These are phyloP conservation scores for Pseudogymnoascus sp. DNA, from an alignment of 2,329 filamentous ascomycete species.

Conservation along the genomic window DNA sequence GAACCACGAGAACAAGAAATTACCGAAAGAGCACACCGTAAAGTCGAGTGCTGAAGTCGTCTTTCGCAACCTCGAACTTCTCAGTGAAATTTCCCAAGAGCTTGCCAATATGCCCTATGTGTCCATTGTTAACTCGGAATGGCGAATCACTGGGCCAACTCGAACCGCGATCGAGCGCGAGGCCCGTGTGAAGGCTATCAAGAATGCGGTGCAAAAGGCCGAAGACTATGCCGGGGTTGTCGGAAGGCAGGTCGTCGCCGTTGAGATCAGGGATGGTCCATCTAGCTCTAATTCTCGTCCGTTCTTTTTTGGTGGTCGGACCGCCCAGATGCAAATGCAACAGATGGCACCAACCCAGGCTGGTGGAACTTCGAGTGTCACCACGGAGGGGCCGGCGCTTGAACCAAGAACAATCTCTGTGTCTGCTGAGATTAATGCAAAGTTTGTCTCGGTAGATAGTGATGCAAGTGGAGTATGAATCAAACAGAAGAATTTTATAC, in stretches of 20 bases:
- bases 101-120: slow-evolving; percentile 17
- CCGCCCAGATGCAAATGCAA: neutral
- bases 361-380: neutral
- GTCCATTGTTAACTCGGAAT: slow-evolving; percentile 15
- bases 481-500: neutral
- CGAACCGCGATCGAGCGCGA: slow-evolving; percentile 14
- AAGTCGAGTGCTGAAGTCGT: slow-evolving; percentile 14
- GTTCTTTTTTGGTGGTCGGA: neutral
- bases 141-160: slow-evolving; percentile 16
- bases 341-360: neutral
- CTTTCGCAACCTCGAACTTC: slow-evolving; percentile 16
- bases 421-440: slow-evolving; percentile 15
- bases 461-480: neutral
- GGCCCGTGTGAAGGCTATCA: slow-evolving; percentile 17
- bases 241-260: slow-evolving; percentile 14
- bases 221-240: slow-evolving; percentile 17
- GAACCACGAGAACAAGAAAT: neutral
- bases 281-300: neutral
- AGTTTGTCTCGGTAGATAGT: slow-evolving; percentile 10
- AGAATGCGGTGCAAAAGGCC: slow-evolving; percentile 18
- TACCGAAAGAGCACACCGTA: slow-evolving; percentile 12
- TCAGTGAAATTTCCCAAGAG: slow-evolving; percentile 12
- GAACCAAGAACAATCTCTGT: slow-evolving; percentile 17
- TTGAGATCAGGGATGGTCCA: slow-evolving; percentile 16
- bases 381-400: slow-evolving; percentile 10